Evolutionary conservation across 768 basidiomycete species (phyloP).

Genomic region (Podaxis sp.): DNA sequence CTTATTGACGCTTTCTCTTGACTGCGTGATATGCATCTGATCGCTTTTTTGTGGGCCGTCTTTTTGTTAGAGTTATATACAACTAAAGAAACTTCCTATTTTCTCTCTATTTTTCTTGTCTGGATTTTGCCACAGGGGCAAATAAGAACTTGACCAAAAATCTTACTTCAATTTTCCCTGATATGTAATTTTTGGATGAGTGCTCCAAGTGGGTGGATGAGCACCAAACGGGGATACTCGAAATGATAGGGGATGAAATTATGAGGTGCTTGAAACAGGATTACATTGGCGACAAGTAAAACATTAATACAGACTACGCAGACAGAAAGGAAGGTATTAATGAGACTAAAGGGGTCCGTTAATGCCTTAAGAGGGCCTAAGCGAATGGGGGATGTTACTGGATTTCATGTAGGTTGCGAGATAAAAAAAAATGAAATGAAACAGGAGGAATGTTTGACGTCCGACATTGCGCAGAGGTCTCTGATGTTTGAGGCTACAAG

Average conservation of each 20-base stretch:
- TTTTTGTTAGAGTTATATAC: constrained; percentile 11
- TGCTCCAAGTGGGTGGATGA: neutral
- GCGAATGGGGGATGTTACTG: neutral
- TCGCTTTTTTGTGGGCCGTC: neutral
- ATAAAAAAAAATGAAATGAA: neutral
- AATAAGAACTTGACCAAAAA: too few relatives aligned
- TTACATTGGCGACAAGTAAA: neutral
- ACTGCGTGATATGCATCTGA: constrained; percentile 3
- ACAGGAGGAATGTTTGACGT: neutral
- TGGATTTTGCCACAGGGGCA: neutral
- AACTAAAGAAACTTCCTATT: neutral
- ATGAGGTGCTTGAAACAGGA: neutral
- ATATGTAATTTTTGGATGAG: too few relatives aligned
- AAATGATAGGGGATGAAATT: neutral
- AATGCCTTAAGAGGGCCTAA: neutral
- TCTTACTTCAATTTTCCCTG: too few relatives aligned
- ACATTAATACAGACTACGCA: neutral
- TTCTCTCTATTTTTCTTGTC: neutral
- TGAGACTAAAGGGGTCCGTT: neutral
- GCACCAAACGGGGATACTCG: neutral
- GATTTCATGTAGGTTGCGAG: too few relatives aligned
- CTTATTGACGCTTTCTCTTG: neutral
- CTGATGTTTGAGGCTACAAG: neutral
- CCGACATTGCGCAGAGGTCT: neutral
- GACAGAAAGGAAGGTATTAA: neutral